Percentiles rank a stretch among this genome's conserved stretches.
Conservation (phyloP, 2,329 filamentous ascomycete species). For the Arthroderma sp. region DNA sequence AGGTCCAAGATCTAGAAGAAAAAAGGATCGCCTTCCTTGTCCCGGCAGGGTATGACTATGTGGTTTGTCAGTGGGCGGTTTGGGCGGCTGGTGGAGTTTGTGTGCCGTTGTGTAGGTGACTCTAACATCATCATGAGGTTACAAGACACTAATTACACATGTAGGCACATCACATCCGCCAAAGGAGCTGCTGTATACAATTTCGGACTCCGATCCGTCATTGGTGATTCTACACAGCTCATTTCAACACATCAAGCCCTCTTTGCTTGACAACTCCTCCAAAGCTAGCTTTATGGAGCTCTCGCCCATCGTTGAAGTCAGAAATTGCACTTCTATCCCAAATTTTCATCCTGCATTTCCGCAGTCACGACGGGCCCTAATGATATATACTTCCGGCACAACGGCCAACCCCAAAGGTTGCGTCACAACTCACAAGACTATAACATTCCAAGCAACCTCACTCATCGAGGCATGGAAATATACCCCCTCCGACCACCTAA, state of each 20-base stretch:
- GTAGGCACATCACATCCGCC: constrained; percentile 32
- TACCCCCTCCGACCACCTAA: constrained; percentile 33
- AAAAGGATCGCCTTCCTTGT: constrained; percentile 29
- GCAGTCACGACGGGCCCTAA: constrained; percentile 26
- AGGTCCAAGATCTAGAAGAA: constrained; percentile 25
- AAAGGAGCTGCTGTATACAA: constrained; percentile 33
- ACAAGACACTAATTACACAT: constrained; percentile 5
- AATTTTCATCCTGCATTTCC: constrained; percentile 22
- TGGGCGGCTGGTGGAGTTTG: constrained; percentile 35
- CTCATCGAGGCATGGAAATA: constrained; percentile 32
- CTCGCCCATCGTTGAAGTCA: constrained; percentile 17
- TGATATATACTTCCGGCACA: constrained; percentile 35
- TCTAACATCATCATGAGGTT: not conserved
- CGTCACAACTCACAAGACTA: constrained; percentile 34
- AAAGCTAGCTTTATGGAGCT: constrained; percentile 25
- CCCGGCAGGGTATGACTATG: constrained; percentile 34
- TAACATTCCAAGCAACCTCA: constrained; percentile 23
- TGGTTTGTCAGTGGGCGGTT: constrained; percentile 33
- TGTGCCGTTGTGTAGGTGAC: constrained; percentile 32
- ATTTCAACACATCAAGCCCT: constrained; percentile 25
- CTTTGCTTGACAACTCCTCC: constrained; percentile 22
- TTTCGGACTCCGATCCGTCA: constrained; percentile 33
- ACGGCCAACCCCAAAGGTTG: constrained; percentile 34
- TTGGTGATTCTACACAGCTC: constrained; percentile 31
- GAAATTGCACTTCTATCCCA: constrained; percentile 19